Evolutionary conservation across 192 early-diverging fungal species (phyloP).

Genomic region (Backusella luteola): DNA sequence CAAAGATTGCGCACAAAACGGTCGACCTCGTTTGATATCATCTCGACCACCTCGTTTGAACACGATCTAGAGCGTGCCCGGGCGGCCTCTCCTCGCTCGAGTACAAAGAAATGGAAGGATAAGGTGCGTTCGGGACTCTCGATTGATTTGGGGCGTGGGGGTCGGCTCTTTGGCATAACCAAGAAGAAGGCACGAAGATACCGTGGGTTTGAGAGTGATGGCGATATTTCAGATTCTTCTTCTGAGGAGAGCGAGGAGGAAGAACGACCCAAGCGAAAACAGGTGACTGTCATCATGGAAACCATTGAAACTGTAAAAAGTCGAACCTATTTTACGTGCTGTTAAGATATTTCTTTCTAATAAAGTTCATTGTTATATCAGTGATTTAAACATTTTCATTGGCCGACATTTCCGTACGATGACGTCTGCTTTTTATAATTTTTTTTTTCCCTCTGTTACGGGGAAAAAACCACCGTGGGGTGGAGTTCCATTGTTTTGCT

Average conservation of each 20-base stretch:
- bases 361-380: too few relatives aligned
- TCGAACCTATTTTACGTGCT: slow-evolving; percentile 32
- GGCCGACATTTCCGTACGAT: background rate
- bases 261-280: background rate
- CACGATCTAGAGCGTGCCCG: background rate
- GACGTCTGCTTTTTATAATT: background rate
- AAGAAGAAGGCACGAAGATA: slow-evolving; percentile 6
- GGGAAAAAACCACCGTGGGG: background rate
- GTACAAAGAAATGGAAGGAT: slow-evolving; percentile 10
- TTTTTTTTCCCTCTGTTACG: background rate
- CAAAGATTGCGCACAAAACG: slow-evolving; percentile 18
- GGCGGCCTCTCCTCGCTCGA: background rate
- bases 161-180: background rate
- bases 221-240: slow-evolving; percentile 2
- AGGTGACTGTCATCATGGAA: slow-evolving; percentile 25
- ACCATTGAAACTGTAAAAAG: slow-evolving; percentile 25
- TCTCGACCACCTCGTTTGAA: slow-evolving; percentile 4
- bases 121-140: background rate
- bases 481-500: background rate
- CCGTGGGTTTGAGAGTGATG: slow-evolving; percentile 19
- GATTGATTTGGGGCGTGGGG: slow-evolving; percentile 11
- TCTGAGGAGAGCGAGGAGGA: background rate
- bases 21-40: slow-evolving; percentile 24
- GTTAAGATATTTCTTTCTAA: background rate
- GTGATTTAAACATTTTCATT: too few relatives aligned